Base-by-base conservation (phyloP, 2,329 filamentous ascomycete genomes). In the Fusarium agapanthi region DNA sequence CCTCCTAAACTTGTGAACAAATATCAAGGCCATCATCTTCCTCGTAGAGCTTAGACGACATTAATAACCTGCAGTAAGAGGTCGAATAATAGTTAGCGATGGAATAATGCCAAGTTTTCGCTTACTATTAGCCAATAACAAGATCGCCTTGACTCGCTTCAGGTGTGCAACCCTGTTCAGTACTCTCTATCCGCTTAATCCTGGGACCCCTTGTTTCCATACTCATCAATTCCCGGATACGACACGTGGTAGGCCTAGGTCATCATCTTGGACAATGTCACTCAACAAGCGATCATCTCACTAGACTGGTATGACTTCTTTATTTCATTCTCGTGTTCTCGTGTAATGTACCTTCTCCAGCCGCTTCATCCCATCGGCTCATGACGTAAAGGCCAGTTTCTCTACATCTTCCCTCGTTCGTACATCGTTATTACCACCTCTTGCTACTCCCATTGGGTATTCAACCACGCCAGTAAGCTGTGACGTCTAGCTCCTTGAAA, bases 321-420 rank as follows among this genome's bases (percentile, higher is more conserved):
- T 41, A 47, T 64, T 51, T 75, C 74, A 75, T 76, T 76, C 74
- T 76, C 67, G 40, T 70, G 53, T 75, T 55, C 66, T 70, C 62
- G 66, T 67, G 57, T 68, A 72, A 65, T 54, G 59, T 50, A 45
- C 62, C 60, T 24, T 30, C 44, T 43, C 47, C 48, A 35, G 13
- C 43, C 30, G 32, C 41, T 26, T 37, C 20, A 38, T 44, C 50
- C 47, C 44, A 38, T 43, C 28, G 30, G 38, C 37, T 38, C 45
- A 38, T 63, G 59, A 48, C 53, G 64, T 61, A 38, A 30, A 41
- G 64, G 61, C 72, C 65, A 48, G 40, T 47, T 32, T 65, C 56
- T 69, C 65, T 74, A 72, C 34, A 41, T 55, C 50, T 40, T 58
- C 43, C 38, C 48, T 58, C 37, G 47, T 54, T 65, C 57, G 56